Base-by-base conservation (phyloP, 202 grass and related monocot genomes). In the Saccharum hybrid region DNA sequence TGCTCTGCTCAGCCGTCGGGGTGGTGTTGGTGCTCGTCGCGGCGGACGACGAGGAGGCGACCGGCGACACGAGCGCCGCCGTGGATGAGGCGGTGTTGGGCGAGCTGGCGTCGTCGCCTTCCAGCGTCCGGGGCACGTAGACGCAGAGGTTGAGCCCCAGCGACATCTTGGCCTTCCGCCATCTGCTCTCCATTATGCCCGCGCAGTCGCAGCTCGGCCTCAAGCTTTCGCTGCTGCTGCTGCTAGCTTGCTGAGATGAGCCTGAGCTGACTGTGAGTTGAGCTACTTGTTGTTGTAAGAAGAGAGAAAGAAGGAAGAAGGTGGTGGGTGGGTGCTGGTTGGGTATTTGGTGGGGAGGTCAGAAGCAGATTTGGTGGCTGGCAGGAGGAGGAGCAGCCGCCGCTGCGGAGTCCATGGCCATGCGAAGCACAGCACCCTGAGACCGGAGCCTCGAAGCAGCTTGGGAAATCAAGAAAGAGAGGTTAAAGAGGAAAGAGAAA, bases 101-200 rank as follows among this genome's bases (percentile, higher is more conserved):
- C 63, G 87, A 71, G 59, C 46, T 63, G n/a, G 59, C 49, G 28
- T 33, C 82, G 82, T 80, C 76, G 82, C 90, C 88, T 77, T 91
- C 91, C 33, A 97, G 80, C 63, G 90, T 83, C 28, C 85, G 78
- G 2, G 92, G 94, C 39, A 94, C 86, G 77, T 97, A 94, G 36
- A 97, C 90, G 90, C 94, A 97, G 51, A 97, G 88, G 77, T 94
- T 97, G 57, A 94, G 78, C 36, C 94, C 92, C 64, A 97, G 86
- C 16, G 94, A 90, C 66, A 89, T 88, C 90, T 97, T 97, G 63
- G 94, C 94, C 78, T 97, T 97, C 81, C 90, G 92, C 94, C 92
- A 97, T 86, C 84, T 81, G 82, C 92, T 94, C 75, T 84, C 94
- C 94, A 94, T 94, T 74, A 34, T 52, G 18, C 45, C 48, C 37